Base-by-base conservation (phyloP, 2,329 filamentous ascomycete genomes). In the Samsoniella hepiali region DNA sequence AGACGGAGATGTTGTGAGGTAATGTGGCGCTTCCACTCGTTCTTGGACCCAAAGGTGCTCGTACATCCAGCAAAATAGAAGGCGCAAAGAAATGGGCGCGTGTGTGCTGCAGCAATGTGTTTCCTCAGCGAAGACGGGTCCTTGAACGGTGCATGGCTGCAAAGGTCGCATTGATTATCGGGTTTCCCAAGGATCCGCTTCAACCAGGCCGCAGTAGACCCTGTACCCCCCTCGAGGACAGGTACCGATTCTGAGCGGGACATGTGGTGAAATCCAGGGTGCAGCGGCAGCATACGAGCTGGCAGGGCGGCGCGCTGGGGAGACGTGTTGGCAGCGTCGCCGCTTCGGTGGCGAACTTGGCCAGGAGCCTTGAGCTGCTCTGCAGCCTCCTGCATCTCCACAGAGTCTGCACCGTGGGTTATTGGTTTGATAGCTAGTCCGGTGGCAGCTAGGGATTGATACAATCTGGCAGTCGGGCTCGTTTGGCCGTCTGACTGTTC, bases 11-110 rank as follows among this genome's bases (percentile, higher is more conserved):
- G 95, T 69, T 97, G 92, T 0, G 92, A 96, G 17, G 88, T 85
- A 72, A 97, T 91, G 72, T 99, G 95, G 3, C 95, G 86, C 76
- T 98, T 98, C 95, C 95, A 99, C 75, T 98, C 93, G 72, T 98
- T 97, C 77, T 97, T 98, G 17, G 91, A 94, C 2, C 89, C 88
- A 73, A 98, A 97, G 0, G 87, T 91, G 68, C 91, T 93, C 0
- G 77, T 79, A 74, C 95, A 99, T 22, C 91, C 91, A 50, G 94
- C 95, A 69, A 88, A 88, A 1, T 88, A 87, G 72, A 97, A 94
- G 3, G 91, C 91, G 72, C 95, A 99, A 0, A 88, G 87, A 69
- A 97, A 98, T 0, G 88, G 88, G 27, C 87, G 82, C 0, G 87
- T 90, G 66, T 90, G 88, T 1, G 86, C 85, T 1, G 87, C 86